Conservation (phyloP, 2,329 filamentous ascomycete species). For the Atkinsonella texensis region DNA sequence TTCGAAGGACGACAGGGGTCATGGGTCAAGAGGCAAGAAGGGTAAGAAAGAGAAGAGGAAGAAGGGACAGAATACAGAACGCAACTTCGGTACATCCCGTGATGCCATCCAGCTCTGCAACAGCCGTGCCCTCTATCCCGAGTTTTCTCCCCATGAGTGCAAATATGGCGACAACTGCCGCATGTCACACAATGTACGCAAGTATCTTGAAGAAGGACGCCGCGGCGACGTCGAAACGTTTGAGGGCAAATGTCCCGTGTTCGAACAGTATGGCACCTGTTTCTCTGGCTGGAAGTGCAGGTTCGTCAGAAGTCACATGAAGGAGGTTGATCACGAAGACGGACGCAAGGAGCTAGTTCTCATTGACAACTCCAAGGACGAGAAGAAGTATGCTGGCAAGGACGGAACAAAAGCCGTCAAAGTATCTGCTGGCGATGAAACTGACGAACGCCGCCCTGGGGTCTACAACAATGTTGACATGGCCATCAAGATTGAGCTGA, state of each 20-base stretch:
- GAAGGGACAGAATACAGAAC: constrained; percentile 64
- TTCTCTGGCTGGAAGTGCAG: constrained; percentile 88
- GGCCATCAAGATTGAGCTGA: constrained; percentile 61
- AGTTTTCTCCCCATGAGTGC: constrained; percentile 74
- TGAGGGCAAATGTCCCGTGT: constrained; percentile 70
- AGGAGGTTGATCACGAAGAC: constrained; percentile 65
- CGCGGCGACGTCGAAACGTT: constrained; percentile 69
- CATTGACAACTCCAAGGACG: constrained; percentile 28
- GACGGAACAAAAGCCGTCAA: constrained; percentile 5
- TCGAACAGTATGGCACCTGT: constrained; percentile 63
- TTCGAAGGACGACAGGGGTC: constrained; percentile 47
- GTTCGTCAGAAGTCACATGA: constrained; percentile 77
- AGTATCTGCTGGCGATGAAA: constrained; percentile 18
- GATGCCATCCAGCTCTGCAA: constrained; percentile 71
- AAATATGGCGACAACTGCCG: constrained; percentile 71
- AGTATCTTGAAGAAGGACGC: constrained; percentile 73
- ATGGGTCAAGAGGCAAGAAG: constrained; percentile 23
- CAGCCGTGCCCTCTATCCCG: constrained; percentile 55
- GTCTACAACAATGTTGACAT: constrained; percentile 64
- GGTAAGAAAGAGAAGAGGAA: constrained; percentile 38
- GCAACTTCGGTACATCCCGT: constrained; percentile 67
- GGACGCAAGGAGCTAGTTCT: constrained; percentile 74
- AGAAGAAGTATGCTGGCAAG: constrained; percentile 3
- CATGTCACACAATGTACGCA: constrained; percentile 70
- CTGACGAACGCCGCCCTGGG: constrained; percentile 43